These are phyloP conservation scores for Rubia peregrina DNA, from an alignment of 305 asterid genomes.

Conservation along the genomic window DNA sequence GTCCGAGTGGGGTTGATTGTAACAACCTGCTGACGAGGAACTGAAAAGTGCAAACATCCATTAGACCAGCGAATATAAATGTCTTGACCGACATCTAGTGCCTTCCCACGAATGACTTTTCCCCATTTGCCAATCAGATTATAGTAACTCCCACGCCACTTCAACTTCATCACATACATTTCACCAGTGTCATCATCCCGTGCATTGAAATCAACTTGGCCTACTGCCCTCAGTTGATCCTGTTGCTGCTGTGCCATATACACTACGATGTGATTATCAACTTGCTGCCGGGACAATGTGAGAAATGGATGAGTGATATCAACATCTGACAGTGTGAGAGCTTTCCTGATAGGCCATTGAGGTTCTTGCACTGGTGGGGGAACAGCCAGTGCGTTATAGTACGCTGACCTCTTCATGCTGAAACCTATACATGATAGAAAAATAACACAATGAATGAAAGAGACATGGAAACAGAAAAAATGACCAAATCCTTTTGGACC, in stretches of 20 bases:
- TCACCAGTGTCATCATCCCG: constrained; percentile 72
- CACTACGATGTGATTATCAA: constrained; percentile 53
- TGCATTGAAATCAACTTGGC: constrained; percentile 59
- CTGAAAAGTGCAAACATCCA: constrained; percentile 70
- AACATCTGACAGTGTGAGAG: constrained; percentile 66
- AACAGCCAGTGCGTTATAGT: constrained; percentile 25
- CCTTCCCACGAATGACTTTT: constrained; percentile 61
- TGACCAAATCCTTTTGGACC: neutral
- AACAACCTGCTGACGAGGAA: constrained; percentile 54
- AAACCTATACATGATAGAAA: constrained; percentile 17
- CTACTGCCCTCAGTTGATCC: constrained; percentile 46
- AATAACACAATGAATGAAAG: constrained; percentile 5
- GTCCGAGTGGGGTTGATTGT: constrained; percentile 39
- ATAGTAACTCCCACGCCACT: constrained; percentile 77
- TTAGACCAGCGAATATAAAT: constrained; percentile 57
- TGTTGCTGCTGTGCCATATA: constrained; percentile 61
- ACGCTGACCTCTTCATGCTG: constrained; percentile 58
- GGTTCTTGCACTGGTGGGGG: constrained; percentile 45
- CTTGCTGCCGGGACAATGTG: constrained; percentile 74
- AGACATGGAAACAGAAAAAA: neutral
- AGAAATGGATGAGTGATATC: constrained; percentile 78
- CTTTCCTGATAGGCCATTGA: constrained; percentile 66
- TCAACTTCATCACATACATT: constrained; percentile 54
- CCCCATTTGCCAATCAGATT: constrained; percentile 83
- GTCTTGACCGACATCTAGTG: constrained; percentile 72